These are phyloP conservation scores for Trifolium repens DNA, from an alignment of 306 rosid genomes.

Conservation along the genomic window DNA sequence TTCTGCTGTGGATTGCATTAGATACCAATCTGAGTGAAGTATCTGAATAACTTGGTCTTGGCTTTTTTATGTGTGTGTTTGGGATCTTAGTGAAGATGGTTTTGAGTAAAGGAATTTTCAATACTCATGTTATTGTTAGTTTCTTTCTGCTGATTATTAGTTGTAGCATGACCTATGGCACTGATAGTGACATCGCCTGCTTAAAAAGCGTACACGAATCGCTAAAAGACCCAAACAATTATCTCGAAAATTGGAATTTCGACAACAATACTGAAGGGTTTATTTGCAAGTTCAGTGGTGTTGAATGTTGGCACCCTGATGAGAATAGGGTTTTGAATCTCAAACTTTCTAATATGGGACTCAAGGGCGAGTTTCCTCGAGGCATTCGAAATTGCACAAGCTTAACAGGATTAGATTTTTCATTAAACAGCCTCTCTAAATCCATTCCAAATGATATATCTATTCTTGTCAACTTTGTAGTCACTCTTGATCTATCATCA, in stretches of 20 bases:
- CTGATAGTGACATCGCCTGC: constrained; percentile 69
- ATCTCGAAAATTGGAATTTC: constrained; percentile 68
- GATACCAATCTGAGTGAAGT: constrained; percentile 37
- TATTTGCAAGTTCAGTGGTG: constrained; percentile 75
- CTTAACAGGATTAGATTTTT: constrained; percentile 84
- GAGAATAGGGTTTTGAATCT: constrained; percentile 75
- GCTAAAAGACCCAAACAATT: constrained; percentile 59
- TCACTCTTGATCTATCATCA: constrained; percentile 71
- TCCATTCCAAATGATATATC: constrained; percentile 57
- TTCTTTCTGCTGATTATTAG: constrained; percentile 46
- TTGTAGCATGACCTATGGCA: constrained; percentile 52
- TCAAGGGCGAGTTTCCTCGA: constrained; percentile 78
- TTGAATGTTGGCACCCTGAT: constrained; percentile 92
- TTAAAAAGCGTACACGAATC: constrained; percentile 51
- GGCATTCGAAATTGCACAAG: constrained; percentile 67
- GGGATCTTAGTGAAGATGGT: constrained; percentile 45
- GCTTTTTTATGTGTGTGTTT: constrained; percentile 22
- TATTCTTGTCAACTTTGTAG: constrained; percentile 7
- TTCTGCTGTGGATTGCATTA: constrained; percentile 26
- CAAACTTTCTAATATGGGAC: constrained; percentile 72
- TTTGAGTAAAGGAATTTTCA: constrained; percentile 43
- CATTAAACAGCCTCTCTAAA: constrained; percentile 62
- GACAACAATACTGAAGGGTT: constrained; percentile 66
- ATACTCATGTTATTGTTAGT: constrained; percentile 41
- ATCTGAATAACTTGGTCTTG: constrained; percentile 21